Evolutionary conservation across 2,329 filamentous ascomycete genomes (phyloP).

Genomic region (Aspergillus pseudoviridinutans): DNA sequence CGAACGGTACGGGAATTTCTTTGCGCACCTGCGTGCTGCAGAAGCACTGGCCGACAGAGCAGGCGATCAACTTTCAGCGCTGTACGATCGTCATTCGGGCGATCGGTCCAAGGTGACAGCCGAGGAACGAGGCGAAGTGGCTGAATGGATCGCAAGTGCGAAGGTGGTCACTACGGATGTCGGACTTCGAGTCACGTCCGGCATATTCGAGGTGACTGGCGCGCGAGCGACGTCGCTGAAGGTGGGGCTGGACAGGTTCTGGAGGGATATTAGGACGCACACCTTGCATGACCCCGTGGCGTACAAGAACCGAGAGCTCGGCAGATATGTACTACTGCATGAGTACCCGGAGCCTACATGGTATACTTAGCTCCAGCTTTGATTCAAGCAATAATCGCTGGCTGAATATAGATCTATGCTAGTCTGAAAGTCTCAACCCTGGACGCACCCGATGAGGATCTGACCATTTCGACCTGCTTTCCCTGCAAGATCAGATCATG

Average conservation of each 20-base stretch:
- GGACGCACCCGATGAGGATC: background rate
- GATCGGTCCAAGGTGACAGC: conserved; percentile 46
- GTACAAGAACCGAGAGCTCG: conserved; percentile 63
- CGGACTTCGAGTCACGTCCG: conserved; percentile 54
- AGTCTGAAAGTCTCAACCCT: background rate
- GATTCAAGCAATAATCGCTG: background rate
- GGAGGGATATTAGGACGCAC: conserved; percentile 64
- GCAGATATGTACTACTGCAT: conserved; percentile 53
- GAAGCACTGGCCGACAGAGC: conserved; percentile 57
- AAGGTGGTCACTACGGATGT: conserved; percentile 63
- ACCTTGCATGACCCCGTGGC: conserved; percentile 64
- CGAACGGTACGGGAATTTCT: conserved; percentile 60
- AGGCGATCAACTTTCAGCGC: conserved; percentile 44
- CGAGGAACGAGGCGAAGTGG: conserved; percentile 55
- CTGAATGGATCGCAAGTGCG: conserved; percentile 59
- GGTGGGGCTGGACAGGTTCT: conserved; percentile 61
- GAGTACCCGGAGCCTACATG: conserved; percentile 58
- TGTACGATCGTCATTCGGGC: conserved; percentile 45
- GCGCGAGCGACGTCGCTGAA: conserved; percentile 55
- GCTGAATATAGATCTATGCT: background rate
- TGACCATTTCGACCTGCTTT: background rate
- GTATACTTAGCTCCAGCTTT: conserved; percentile 50
- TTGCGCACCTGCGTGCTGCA: conserved; percentile 58
- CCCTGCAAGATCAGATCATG: background rate
- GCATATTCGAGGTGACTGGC: conserved; percentile 63